phyloP scores from a whole-genome alignment of 345 rosid species.

The Physaria fendleri region DNA sequence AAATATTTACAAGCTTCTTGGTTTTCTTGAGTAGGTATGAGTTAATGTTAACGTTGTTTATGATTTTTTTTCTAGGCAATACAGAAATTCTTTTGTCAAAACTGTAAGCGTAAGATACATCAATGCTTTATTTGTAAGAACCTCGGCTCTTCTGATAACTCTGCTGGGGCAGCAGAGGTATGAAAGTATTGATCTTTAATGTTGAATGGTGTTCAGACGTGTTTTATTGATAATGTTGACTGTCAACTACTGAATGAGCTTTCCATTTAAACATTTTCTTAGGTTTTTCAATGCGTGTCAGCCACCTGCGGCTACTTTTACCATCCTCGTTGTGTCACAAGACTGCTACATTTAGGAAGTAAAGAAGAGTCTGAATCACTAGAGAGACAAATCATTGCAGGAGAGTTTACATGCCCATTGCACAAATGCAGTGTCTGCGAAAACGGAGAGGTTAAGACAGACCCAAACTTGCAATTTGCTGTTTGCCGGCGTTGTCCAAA shows the following conservation, averaged over 20 bases:
- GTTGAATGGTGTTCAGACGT: background rate
- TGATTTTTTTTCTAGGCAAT: constrained; percentile 43
- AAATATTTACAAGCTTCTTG: background rate
- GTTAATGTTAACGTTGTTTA: constrained; percentile 19
- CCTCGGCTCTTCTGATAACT: constrained; percentile 73
- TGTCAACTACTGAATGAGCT: background rate
- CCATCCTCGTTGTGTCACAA: constrained; percentile 77
- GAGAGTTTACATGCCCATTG: constrained; percentile 72
- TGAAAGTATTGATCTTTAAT: constrained; percentile 14
- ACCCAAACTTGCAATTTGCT: constrained; percentile 59
- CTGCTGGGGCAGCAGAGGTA: constrained; percentile 69
- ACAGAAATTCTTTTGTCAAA: constrained; percentile 52
- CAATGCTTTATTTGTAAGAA: constrained; percentile 81
- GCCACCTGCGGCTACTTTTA: constrained; percentile 90
- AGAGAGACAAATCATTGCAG: constrained; percentile 46
- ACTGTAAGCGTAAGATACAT: constrained; percentile 66
- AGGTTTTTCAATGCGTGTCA: constrained; percentile 81
- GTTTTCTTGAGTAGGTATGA: constrained; percentile 1
- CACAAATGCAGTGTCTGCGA: constrained; percentile 79
- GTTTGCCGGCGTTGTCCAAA: constrained; percentile 92
- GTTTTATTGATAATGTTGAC: constrained; percentile 12
- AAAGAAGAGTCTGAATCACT: constrained; percentile 51
- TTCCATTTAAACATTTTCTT: constrained; percentile 3
- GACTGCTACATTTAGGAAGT: constrained; percentile 42
- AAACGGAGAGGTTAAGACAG: constrained; percentile 60